These are phyloP conservation scores for Sporobolomyces roseus DNA, from an alignment of 768 basidiomycete species.

Conservation along the genomic window DNA sequence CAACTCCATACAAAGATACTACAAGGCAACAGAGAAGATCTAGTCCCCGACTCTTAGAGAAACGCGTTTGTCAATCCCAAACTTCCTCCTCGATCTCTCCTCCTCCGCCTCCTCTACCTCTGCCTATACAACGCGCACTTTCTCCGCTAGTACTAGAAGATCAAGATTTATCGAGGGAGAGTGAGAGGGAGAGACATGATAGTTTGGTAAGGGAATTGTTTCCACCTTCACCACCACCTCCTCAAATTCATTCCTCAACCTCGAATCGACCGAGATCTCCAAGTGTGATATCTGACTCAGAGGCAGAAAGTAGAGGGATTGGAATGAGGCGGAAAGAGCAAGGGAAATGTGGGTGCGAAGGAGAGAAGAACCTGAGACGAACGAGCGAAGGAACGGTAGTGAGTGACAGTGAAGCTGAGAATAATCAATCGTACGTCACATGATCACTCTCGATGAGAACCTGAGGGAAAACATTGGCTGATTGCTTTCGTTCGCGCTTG, in stretches of 20 bases:
- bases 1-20: too few relatives aligned
- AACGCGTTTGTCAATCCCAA: too few relatives aligned
- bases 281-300: slow-evolving; percentile 13
- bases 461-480: too few relatives aligned
- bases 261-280: neutral
- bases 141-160: too few relatives aligned
- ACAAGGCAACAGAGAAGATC: too few relatives aligned
- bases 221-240: slow-evolving; percentile 24
- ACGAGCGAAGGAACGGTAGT: neutral
- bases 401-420: slow-evolving; percentile 19
- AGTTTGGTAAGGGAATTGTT: slow-evolving; percentile 24
- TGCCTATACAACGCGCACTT: too few relatives aligned
- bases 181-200: slow-evolving; percentile 2
- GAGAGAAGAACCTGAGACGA: neutral
- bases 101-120: too few relatives aligned
- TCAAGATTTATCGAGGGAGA: neutral
- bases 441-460: too few relatives aligned
- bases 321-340: too few relatives aligned
- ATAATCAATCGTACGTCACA: too few relatives aligned
- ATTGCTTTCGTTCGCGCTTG: too few relatives aligned
- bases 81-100: too few relatives aligned
- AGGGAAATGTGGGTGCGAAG: neutral
- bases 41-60: neutral
- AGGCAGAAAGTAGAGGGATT: neutral
- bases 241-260: neutral